Percentiles rank a stretch among this genome's conserved stretches.
Evolutionary conservation across 768 basidiomycete genomes (phyloP).

Genomic region (Tricholoma flavovirens): DNA sequence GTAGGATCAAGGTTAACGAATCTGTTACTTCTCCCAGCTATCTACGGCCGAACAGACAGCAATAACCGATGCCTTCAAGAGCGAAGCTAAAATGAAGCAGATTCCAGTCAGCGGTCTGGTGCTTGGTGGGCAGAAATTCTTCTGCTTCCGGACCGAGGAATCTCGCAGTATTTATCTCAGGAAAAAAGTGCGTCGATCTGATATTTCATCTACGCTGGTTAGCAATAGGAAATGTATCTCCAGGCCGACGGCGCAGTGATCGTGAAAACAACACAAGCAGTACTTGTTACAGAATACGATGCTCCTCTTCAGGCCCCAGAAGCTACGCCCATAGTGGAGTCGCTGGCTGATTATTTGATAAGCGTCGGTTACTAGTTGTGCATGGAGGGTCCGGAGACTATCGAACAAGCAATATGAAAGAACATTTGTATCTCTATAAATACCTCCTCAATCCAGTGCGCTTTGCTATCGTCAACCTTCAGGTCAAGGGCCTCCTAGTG

Average conservation of each 20-base stretch:
- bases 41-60: conserved; percentile 58
- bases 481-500: too few species aligned
- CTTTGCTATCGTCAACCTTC: background rate
- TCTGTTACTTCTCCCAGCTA: conserved; percentile 37
- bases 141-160: conserved; percentile 45
- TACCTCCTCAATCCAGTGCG: background rate
- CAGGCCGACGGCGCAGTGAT: conserved; percentile 72
- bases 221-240: background rate
- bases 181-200: conserved; percentile 55
- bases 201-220: background rate
- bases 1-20: background rate
- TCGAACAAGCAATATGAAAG: conserved; percentile 5
- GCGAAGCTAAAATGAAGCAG: conserved; percentile 23
- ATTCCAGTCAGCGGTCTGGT: conserved; percentile 53
- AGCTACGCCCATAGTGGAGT: conserved; percentile 57
- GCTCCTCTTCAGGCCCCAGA: conserved; percentile 64
- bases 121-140: conserved; percentile 69
- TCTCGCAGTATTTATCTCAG: conserved; percentile 63
- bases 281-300: conserved; percentile 73
- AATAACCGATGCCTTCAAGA: conserved; percentile 41
- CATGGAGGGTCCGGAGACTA: background rate
- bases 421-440: conserved; percentile 14
- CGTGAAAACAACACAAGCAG: conserved; percentile 80
- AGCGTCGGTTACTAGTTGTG: conserved; percentile 45
- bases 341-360: conserved; percentile 76